phyloP scores from a whole-genome alignment of 2,329 filamentous ascomycete genomes.

The Westerdykella sp. region DNA sequence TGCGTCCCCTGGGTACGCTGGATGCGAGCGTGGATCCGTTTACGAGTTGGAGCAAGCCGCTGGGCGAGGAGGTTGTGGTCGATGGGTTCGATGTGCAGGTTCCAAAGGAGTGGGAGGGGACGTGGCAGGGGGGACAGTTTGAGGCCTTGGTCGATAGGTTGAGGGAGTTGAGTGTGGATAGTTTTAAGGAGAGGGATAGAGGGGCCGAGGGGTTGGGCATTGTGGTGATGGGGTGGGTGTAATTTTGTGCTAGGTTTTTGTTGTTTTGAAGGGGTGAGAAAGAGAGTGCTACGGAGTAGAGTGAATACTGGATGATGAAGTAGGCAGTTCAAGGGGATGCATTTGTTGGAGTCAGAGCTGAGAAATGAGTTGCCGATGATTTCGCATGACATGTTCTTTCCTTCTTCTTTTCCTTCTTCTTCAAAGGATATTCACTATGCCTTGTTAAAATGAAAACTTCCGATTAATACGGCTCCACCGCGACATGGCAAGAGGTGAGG shows the following conservation, averaged over 20 bases:
- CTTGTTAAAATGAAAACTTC: too few species aligned
- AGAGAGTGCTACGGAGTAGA: too few species aligned
- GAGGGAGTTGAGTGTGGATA: constrained; percentile 13
- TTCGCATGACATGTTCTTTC: too few species aligned
- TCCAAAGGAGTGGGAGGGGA: constrained; percentile 20
- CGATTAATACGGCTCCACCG: too few species aligned
- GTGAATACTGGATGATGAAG: too few species aligned
- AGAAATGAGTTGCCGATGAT: too few species aligned
- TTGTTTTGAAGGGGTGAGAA: too few species aligned
- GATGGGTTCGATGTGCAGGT: constrained; percentile 27
- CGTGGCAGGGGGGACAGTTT: constrained; percentile 16
- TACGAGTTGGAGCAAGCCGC: constrained; percentile 9
- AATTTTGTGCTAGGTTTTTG: not conserved
- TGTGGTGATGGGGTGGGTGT: constrained; percentile 15
- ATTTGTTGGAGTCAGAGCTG: too few species aligned
- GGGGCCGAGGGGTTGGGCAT: constrained; percentile 17
- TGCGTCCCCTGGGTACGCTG: constrained; percentile 18
- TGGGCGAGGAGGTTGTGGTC: constrained; percentile 23
- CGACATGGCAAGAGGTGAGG: too few species aligned
- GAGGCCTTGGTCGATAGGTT: constrained; percentile 12
- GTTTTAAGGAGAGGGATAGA: constrained; percentile 16
- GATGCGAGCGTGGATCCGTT: constrained; percentile 18
- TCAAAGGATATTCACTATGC: too few species aligned
- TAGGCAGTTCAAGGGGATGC: too few species aligned
- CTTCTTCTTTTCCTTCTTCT: too few species aligned